These are phyloP conservation scores for Candida sanyiensis DNA, from an alignment of 805 yeast species.

Conservation along the genomic window DNA sequence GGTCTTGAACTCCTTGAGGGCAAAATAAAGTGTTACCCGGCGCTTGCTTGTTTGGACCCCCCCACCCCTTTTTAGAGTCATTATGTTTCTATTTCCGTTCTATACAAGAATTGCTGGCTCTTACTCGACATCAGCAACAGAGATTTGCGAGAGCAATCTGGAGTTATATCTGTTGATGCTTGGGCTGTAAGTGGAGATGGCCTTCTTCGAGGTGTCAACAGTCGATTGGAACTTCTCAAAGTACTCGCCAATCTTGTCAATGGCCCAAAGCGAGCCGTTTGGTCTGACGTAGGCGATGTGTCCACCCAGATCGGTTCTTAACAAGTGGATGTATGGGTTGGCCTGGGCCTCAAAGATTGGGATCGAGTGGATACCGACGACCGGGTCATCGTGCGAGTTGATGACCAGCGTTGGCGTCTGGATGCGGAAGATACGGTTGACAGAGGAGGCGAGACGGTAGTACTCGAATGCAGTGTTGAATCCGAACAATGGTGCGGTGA, in stretches of 20 bases:
- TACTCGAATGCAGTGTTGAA: conserved; percentile 57
- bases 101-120: too few species aligned
- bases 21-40: too few species aligned
- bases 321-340: conserved; percentile 55
- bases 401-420: conserved; percentile 59
- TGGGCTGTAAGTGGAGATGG: conserved; percentile 16
- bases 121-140: background rate
- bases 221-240: conserved; percentile 34
- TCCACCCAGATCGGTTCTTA: conserved; percentile 64
- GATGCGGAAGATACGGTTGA: conserved; percentile 47
- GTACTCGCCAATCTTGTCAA: conserved; percentile 36
- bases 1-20: too few species aligned
- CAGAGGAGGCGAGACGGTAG: conserved; percentile 61
- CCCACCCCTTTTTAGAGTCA: too few species aligned
- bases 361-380: conserved; percentile 44
- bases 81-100: background rate
- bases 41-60: too few species aligned
- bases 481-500: conserved; percentile 59
- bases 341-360: conserved; percentile 44
- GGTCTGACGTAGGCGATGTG: conserved; percentile 51
- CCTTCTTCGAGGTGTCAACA: conserved; percentile 23
- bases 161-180: conserved; percentile 15
- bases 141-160: conserved; percentile 9
- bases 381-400: conserved; percentile 64
- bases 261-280: conserved; percentile 44